Evolutionary conservation across 371 early-diverging fungal genomes (phyloP), one percentile per base, ranked within the genome.

Genomic region (Mortierella sp.): DNA sequence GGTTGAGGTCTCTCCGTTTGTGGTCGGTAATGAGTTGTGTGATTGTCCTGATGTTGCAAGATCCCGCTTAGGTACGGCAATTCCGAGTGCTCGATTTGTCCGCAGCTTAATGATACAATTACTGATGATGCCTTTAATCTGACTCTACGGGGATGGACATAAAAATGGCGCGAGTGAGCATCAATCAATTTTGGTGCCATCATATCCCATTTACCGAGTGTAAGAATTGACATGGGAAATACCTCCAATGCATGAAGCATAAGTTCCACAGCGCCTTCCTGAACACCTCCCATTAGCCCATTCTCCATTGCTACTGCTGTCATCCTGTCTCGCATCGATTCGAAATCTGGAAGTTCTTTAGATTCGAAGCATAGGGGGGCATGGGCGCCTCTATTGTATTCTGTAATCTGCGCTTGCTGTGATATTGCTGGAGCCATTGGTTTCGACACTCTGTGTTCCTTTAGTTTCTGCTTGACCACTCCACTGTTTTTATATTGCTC

Each of bases 201-300:
- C 45, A 43, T 43, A 43, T 43, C 45, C 11, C 18, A 18, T 14
- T 11, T 43, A 43, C 45, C 45, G 51, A 1, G 58, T 54, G 1
- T 32, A 5, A 62, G 6, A 40, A 59, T 10, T 16, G 26, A 35
- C 20, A 5, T 35, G 28, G 16, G 3, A 16, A 20, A 66, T 87
- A 88, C 92, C 86, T 94, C 94, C 66, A 93, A 88, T 3, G 93
- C 92, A 73, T 92, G 92, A 26, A 93, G 65, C 88, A 94, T 87
- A 26, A 92, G 86, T 71, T 91, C 89, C 24, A 93, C 90, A 8
- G 88, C 84, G 43, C 92, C 92, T 37, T 90, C 89, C 20, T 89
- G 87, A 0, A 92, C 90, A 10, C 94, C 94, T 14, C 90, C 91
- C 35, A 90, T 57, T 57, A 94, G 77, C 2, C 94, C 94, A 68